A percentile compares a stretch with the other conserved stretches of the same genome.
These are phyloP conservation scores for Colletotrichum acutatum DNA, from an alignment of 2,329 filamentous ascomycete genomes.

Conservation along the genomic window DNA sequence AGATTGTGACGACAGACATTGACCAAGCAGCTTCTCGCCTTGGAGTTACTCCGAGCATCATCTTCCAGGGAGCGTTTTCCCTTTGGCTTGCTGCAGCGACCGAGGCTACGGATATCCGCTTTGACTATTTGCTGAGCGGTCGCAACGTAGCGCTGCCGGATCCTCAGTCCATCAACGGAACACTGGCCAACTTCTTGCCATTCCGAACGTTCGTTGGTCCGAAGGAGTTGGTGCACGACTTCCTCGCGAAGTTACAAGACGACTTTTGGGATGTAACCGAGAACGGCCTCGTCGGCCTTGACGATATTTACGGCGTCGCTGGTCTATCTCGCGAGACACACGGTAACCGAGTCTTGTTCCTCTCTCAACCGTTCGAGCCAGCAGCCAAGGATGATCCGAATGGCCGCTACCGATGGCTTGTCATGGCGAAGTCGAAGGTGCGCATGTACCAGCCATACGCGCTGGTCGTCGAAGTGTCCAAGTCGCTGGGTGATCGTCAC, in stretches of 20 bases:
- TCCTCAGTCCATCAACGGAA: conserved; percentile 50
- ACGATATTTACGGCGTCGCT: background rate
- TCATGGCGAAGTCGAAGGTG: conserved; percentile 10
- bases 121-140: conserved; percentile 50
- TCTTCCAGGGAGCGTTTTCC: conserved; percentile 49
- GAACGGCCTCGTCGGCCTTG: background rate
- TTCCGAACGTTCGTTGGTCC: conserved; percentile 39
- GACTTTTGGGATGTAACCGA: conserved; percentile 18
- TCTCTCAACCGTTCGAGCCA: conserved; percentile 7
- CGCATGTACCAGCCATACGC: conserved; percentile 11
- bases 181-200: conserved; percentile 50
- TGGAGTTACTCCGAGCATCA: conserved; percentile 45
- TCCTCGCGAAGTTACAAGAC: background rate
- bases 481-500: conserved; percentile 1
- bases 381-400: background rate
- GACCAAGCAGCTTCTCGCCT: conserved; percentile 37
- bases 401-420: background rate
- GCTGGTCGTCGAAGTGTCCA: conserved; percentile 11
- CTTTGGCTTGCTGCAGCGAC: conserved; percentile 42
- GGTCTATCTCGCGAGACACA: background rate
- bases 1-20: conserved; percentile 20
- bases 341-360: background rate
- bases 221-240: background rate
- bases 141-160: conserved; percentile 49
- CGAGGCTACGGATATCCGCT: conserved; percentile 39